Evolutionary conservation across 306 rosid species (phyloP).

Genomic region (Rubus parviflorus): DNA sequence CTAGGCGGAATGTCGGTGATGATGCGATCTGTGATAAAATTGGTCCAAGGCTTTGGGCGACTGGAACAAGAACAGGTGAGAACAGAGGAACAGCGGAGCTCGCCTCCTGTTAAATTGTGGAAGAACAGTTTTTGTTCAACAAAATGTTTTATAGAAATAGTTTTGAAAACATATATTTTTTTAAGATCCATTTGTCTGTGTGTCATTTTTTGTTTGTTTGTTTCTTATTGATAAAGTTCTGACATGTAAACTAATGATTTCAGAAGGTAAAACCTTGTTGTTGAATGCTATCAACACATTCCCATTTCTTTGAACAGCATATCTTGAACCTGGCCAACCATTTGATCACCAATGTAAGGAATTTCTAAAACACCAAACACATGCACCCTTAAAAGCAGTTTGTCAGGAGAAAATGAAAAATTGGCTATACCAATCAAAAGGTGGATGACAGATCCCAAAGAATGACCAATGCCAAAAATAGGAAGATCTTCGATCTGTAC

Average conservation of each 20-base stretch:
- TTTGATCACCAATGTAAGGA: slow-evolving; percentile 31
- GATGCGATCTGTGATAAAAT: slow-evolving; percentile 86
- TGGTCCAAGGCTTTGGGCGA: slow-evolving; percentile 94
- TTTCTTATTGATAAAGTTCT: neutral
- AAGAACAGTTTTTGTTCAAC: neutral
- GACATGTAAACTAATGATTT: slow-evolving; percentile 12
- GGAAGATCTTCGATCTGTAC: slow-evolving; percentile 88
- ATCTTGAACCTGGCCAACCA: slow-evolving; percentile 85
- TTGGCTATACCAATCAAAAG: slow-evolving; percentile 77
- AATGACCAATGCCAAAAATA: slow-evolving; percentile 88
- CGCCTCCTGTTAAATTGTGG: slow-evolving; percentile 65
- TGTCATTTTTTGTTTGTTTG: neutral
- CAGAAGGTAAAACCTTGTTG: slow-evolving; percentile 68
- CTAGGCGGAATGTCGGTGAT: slow-evolving; percentile 84
- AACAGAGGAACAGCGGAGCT: slow-evolving; percentile 86
- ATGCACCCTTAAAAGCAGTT: slow-evolving; percentile 25
- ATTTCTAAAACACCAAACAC: slow-evolving; percentile 32
- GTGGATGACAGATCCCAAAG: slow-evolving; percentile 96
- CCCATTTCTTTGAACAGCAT: slow-evolving; percentile 96
- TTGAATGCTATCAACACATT: slow-evolving; percentile 92
- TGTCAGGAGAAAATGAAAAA: slow-evolving; percentile 11
- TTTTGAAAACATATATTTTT: neutral
- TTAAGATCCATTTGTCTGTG: neutral
- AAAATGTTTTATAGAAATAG: neutral
- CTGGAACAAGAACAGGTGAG: slow-evolving; percentile 91